Evolutionary conservation across 495 filamentous ascomycete genomes (phyloP).

Genomic region (Staphylotrichum longicolle): DNA sequence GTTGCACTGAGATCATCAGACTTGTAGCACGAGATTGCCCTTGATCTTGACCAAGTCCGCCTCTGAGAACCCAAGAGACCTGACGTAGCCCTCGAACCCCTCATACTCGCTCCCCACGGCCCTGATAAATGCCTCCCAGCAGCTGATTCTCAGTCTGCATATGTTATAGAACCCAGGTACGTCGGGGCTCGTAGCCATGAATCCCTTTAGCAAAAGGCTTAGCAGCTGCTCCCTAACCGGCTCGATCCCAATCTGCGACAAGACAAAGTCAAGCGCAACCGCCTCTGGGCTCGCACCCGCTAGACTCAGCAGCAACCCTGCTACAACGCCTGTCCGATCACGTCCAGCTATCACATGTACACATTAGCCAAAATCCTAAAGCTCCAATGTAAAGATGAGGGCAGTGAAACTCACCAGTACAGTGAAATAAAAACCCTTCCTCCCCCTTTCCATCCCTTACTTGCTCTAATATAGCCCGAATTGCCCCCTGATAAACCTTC

Average conservation of each 20-base stretch:
- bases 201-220: conserved; percentile 36
- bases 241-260: conserved; percentile 49
- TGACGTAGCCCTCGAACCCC: conserved; percentile 47
- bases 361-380: no score
- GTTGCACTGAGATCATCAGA: no score
- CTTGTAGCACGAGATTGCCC: conserved; percentile 33
- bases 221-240: conserved; percentile 44
- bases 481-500: conserved; percentile 35
- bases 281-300: conserved; percentile 46
- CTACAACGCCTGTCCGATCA: conserved; percentile 62
- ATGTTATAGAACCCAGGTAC: conserved; percentile 45
- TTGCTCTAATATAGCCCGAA: conserved; percentile 40
- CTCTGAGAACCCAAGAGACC: conserved; percentile 39
- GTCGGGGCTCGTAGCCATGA: conserved; percentile 29
- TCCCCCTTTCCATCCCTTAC: conserved; percentile 32
- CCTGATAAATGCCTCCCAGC: conserved; percentile 42
- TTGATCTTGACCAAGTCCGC: conserved; percentile 44
- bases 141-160: conserved; percentile 31
- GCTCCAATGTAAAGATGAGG: not conserved
- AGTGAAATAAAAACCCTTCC: conserved; percentile 46
- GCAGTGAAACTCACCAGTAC: conserved; percentile 46
- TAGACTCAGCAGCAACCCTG: conserved; percentile 55
- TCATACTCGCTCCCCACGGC: conserved; percentile 39
- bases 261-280: conserved; percentile 52
- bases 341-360: conserved; percentile 56